Evolutionary conservation across 495 filamentous ascomycete species (phyloP), one percentile per base, ranked within the genome.

Genomic region (Mytilinidion resinicola): DNA sequence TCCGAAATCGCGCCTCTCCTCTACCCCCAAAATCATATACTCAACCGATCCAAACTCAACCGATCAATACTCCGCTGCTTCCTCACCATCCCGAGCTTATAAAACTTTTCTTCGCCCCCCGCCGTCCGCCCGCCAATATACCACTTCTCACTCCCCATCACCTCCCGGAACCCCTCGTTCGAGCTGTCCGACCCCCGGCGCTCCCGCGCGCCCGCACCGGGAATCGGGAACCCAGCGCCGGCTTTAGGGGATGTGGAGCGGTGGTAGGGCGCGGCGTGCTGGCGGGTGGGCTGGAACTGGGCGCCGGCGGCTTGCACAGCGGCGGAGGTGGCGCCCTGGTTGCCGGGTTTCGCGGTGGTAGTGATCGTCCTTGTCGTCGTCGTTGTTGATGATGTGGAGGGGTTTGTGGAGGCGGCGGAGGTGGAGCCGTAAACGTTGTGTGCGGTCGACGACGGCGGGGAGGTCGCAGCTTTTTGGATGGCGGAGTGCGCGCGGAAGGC

Each of bases 101-200:
- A 95, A 69, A 91, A 96, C 66, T 84, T 79, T 71, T 96, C 91
- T 67, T 96, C 91, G 4, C 91, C 91, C 0, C 74, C 78, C n/a
- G 89, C 85, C 35, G 89, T 95, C 62, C 86, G 74, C 1, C 91
- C 91, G 2, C 91, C 91, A 52, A 96, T 89, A 71, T 92, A 96
- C 85, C 89, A 90, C 66, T 85, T 88, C 74, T 95, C 91, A 0
- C 80, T 79, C 0, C 87, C 87, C 1, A 85, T 63, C 5, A 84
- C 84, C 63, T 95, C 90, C 15, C 87, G 74, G 63, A 95, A 95
- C 7, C 84, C 83, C 17, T 90, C 88, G 39, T 82, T 87, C 48
- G 83, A 86, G 67, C 82, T 90, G 61, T 90, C 88, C 55, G 86
- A 90, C 37, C 89, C 89, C 49, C 91, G 79, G 54, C 90, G 77